A percentile compares a stretch with the other conserved stretches of the same genome.
Evolutionary conservation across 1,284 basidiomycete species (phyloP).

Genomic region (Boletus sp.): DNA sequence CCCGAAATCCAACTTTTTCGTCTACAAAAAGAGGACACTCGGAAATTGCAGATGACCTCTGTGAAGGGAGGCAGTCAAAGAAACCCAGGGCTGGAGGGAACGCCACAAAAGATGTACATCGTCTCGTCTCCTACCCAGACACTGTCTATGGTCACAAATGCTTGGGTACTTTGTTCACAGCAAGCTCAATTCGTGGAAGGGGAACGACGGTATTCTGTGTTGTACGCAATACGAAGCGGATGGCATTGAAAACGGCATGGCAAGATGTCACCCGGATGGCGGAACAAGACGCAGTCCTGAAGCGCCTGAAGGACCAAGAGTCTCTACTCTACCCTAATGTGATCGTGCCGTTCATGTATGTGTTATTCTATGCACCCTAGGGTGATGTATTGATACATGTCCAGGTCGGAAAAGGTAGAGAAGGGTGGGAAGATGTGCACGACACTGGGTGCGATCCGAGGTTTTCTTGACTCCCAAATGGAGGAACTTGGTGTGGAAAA

Average conservation of each 20-base stretch:
- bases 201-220: constrained; percentile 8
- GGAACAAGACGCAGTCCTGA: constrained; percentile 1
- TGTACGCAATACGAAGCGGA: neutral
- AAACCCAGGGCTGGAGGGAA: no score
- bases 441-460: constrained; percentile 8
- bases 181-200: constrained; percentile 16
- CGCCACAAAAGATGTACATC: neutral
- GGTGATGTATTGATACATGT: neutral
- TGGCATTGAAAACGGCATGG: constrained; percentile 16
- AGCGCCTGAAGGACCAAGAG: neutral
- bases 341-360: neutral
- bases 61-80: no score
- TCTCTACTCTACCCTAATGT: constrained; percentile 3
- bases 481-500: neutral
- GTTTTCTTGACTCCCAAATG: neutral
- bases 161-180: constrained; percentile 9
- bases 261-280: constrained; percentile 6
- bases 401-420: neutral
- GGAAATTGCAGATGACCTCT: no score
- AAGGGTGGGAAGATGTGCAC: neutral
- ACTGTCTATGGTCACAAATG: constrained; percentile 5
- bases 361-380: no score
- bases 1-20: no score
- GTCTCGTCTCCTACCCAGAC: neutral
- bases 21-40: no score